Evolutionary conservation across 2,329 filamentous ascomycete species (phyloP), one percentile per base, ranked within the genome.

Genomic region (Exophiala viscosa): DNA sequence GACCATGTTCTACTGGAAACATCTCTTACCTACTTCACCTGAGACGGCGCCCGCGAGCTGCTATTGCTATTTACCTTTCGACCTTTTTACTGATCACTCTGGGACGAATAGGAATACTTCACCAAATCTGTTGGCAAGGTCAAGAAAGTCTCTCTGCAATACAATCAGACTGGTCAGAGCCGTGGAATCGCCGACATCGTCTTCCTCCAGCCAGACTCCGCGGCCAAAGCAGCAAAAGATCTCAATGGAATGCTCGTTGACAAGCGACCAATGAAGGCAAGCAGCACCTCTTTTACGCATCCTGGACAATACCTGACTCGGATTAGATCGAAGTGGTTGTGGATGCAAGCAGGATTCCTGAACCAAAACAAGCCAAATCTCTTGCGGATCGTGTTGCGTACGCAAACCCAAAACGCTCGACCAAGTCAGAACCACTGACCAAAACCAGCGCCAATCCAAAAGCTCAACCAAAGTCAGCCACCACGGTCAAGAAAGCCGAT

Each of bases 161-260:
- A 99, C 74, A 93, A 92, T 66, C 89, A 92, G 60, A 90, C 88
- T 69, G 92, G 92, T 60, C 83, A 85, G 63, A 96, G 91, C 80
- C 88, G 90, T 68, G 93, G 93, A 62, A 89, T 92, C 67, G 91
- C 91, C 65, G 93, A 90, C 49, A 87, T 99, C 64, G 85, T 85
- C 60, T 99, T 99, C 77, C 74, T 74, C 70, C 88, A 89, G 66
- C 74, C 86, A 20, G 89, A 90, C 62, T 88, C 87, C 60, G 93
- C 92, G 61, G 83, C 83, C 68, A 89, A 90, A 73, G 93, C 93
- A 56, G 88, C 90, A 64, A 81, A 86, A 65, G 83, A 86, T 59
- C 78, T 95, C 63, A 95, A 99, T 66, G 90, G 90, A 58, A 82
- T 96, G 54, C 83, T 93, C 49, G 90, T 99, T 55, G 93, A 99